A percentile compares a stretch with the other conserved stretches of the same genome.
Evolutionary conservation across 1,284 basidiomycete species (phyloP).

Genomic region (Heterobasidion annosum): DNA sequence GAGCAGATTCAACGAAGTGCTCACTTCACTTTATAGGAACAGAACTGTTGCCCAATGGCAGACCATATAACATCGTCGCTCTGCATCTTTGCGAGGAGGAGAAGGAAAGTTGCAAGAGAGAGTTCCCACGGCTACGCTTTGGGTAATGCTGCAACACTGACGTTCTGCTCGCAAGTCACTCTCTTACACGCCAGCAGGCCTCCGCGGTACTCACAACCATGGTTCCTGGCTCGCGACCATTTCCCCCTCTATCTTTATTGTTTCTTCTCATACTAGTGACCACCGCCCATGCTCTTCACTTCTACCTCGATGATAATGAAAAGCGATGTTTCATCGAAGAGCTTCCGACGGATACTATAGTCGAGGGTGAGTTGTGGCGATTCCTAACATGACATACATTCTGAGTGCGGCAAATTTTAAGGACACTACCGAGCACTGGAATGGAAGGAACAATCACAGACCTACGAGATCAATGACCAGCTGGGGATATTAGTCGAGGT

Average conservation of each 20-base stretch:
- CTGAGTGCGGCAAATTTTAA: conserved; percentile 20
- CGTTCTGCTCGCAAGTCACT: background rate
- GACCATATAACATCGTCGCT: conserved; percentile 96
- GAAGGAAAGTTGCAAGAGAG: background rate
- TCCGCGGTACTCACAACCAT: conserved; percentile 10
- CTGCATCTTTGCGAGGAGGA: conserved; percentile 43
- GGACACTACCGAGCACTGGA: conserved; percentile 91
- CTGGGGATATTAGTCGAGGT: conserved; percentile 90
- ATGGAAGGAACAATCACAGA: conserved; percentile 71
- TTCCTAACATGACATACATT: background rate
- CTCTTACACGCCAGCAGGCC: background rate
- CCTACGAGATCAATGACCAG: conserved; percentile 67
- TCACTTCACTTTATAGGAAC: conserved; percentile 97
- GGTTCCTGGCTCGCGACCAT: conserved; percentile 15
- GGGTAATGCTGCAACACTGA: conserved; percentile 4
- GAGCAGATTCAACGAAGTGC: conserved; percentile 19
- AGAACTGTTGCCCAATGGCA: conserved; percentile 89
- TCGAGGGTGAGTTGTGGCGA: conserved; percentile 63
- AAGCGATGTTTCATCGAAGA: conserved; percentile 96
- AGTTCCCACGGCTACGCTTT: conserved; percentile 10
- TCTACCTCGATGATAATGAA: conserved; percentile 90
- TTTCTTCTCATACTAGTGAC: conserved; percentile 31
- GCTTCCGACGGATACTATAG: conserved; percentile 92
- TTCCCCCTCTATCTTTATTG: conserved; percentile 24
- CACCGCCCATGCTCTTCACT: conserved; percentile 67